Evolutionary conservation across 2,329 filamentous ascomycete species (phyloP).

Genomic region (Neoascochyta sp.): DNA sequence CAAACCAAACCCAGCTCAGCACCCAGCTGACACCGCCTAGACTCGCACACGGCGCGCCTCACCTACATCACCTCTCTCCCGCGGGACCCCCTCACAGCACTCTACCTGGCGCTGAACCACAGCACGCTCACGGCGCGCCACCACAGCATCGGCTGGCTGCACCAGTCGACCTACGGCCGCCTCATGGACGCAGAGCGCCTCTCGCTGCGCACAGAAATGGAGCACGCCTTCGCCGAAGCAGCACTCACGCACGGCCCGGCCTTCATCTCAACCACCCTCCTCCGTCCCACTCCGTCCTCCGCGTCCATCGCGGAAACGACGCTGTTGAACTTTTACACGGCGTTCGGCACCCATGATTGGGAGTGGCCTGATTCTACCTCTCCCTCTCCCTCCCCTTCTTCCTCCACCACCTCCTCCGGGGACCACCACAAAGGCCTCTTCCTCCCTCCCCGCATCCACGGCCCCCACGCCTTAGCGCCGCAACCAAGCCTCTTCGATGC

Average conservation of each 20-base stretch:
- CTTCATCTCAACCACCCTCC: constrained; percentile 24
- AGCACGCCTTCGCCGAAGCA: constrained; percentile 30
- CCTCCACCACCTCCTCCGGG: too few relatives aligned
- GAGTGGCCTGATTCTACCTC: constrained; percentile 18
- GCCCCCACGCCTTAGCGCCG: constrained; percentile 20
- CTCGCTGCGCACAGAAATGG: constrained; percentile 26
- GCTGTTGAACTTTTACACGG: constrained; percentile 29
- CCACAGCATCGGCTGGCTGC: constrained; percentile 31
- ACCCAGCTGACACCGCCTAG: constrained; percentile 11
- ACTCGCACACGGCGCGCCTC: constrained; percentile 11
- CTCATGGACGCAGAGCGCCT: constrained; percentile 30
- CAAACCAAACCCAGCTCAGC: background rate
- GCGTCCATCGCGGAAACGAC: constrained; percentile 13
- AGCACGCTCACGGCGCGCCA: constrained; percentile 29
- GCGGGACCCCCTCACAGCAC: constrained; percentile 21
- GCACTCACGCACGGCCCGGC: constrained; percentile 20
- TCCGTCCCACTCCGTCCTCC: constrained; percentile 7
- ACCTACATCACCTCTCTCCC: constrained; percentile 21
- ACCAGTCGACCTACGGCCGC: constrained; percentile 26
- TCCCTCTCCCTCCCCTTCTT: too few relatives aligned
- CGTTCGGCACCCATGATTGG: constrained; percentile 26
- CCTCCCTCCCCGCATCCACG: constrained; percentile 26
- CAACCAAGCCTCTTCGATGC: constrained; percentile 21
- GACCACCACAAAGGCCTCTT: constrained; percentile 17
- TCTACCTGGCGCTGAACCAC: constrained; percentile 28